A percentile compares a stretch with the other conserved stretches of the same genome.
phyloP scores from a whole-genome alignment of 1,284 basidiomycete genomes.

The Megacollybia platyphylla region DNA sequence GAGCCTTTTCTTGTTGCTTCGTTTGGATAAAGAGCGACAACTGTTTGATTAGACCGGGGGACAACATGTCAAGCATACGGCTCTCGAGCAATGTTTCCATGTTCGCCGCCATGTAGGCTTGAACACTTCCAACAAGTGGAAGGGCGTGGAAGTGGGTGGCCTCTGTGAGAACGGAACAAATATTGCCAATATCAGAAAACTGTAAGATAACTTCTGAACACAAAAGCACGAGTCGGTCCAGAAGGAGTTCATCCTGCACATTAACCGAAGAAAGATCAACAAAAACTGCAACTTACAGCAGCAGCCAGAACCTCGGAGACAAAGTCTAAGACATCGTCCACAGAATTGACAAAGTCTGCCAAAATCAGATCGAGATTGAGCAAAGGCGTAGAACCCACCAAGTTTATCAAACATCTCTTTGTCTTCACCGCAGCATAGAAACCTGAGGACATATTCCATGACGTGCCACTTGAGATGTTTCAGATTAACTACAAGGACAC shows the following conservation, averaged over 20 bases:
- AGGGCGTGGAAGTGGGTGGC: conserved; percentile 71
- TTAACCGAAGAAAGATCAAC: conserved; percentile 1
- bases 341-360: conserved; percentile 48
- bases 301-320: conserved; percentile 81
- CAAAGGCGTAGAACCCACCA: conserved; percentile 28
- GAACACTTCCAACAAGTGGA: conserved; percentile 61
- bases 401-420: conserved; percentile 65
- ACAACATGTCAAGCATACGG: conserved; percentile 69
- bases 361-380: conserved; percentile 1
- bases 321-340: conserved; percentile 79
- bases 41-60: conserved; percentile 53
- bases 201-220: conserved; percentile 69
- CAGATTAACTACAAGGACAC: conserved; percentile 57
- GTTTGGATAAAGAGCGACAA: conserved; percentile 50
- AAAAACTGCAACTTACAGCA: conserved; percentile 40
- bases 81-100: conserved; percentile 84
- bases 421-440: conserved; percentile 72
- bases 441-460: conserved; percentile 69
- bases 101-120: conserved; percentile 75
- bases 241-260: conserved; percentile 72
- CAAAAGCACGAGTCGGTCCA: conserved; percentile 76
- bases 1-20: conserved; percentile 58
- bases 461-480: conserved; percentile 65
- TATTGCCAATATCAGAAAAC: conserved; percentile 68
- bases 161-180: conserved; percentile 72